Base-by-base conservation (phyloP, 306 rosid species). In the Quercus glauca region DNA sequence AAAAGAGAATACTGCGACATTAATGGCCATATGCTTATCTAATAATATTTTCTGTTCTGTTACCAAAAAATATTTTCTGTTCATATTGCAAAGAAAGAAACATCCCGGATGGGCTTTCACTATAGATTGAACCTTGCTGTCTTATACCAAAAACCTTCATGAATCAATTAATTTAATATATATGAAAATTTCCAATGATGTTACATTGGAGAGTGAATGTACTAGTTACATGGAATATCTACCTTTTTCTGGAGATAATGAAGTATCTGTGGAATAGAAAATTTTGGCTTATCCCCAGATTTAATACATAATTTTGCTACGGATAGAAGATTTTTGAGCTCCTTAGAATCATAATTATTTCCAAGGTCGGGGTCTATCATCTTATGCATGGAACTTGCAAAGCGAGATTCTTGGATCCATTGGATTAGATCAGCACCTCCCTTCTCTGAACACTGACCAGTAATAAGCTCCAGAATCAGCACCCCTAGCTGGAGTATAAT, bases 301-400 rank as follows among this genome's bases (percentile, higher is more conserved):
- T 83, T 89, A 77, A 91, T 86, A 78, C 99, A 94, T 73, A 92
- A 63, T 85, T 91, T 94, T 21, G 99, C 99, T 82, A 94, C 87
- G 29, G 87, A 89, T 25, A 94, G 91, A 78, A 94, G 97, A 69
- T 75, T 92, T 82, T 87, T 90, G 37, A 90, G 90, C 83, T 90
- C 99, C 76, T 77, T 87, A 56, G 88, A 84, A 77, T 92, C 85
- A 72, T 87, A 94, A 43, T 80, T 77, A 79, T 89, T 86, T 70
- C 97, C 99, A 18, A 94, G 89, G 77, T 94, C 97, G 9, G 99
- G 99, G 76, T 94, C 99, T 74, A 94, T 82, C 99, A 94, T 94
- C 74, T 92, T 90, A 83, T 90, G 86, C 70, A 94, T 86, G 31
- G 97, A 91, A 76, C 78, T 87, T 73, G 85, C 82, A 84, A 91